Evolutionary conservation across 176 grass and related monocot genomes (phyloP), one percentile per base, ranked within the genome.

Genomic region (Oryza nivara): DNA sequence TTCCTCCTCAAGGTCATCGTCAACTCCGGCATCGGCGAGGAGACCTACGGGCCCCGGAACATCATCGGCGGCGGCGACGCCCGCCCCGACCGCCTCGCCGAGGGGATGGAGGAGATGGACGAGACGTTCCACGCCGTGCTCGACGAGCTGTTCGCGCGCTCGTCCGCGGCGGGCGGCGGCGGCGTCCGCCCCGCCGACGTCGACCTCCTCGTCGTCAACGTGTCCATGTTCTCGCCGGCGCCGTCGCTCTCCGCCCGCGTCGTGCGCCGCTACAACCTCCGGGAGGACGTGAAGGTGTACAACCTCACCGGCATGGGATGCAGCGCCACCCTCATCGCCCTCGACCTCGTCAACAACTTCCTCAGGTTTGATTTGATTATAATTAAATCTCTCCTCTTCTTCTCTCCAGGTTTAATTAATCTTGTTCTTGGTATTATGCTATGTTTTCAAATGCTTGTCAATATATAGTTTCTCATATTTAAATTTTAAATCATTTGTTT

Each of bases 1-100:
- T 97, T 97, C 88, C 90, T 97, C 54, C 95, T 97, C 48, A 97
- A 97, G 88, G 95, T 97, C 43, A 95, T 97, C 80, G 92, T 92
- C 68, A 94, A 83, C 92, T 97, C 95, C 9, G 95, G 95, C 66
- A 97, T 97, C 81, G 92, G 95, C 22, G 95, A 97, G 90, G 88
- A 90, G 41, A 97, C 92, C 26, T 97, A 97, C 87, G 95, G 95
- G 8, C 95, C 95, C 8, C 91, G 90, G 17, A 97, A 97, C 88
- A 97, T 97, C 66, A 92, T 97, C 74, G 86, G 65, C 5, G 95
- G 95, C 22, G 75, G 79, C 13, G 84, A 94, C 34, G 87, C 92
- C 2, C 80, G 70, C 2, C 92, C 90, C 9, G 74, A 92, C 81
- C 78, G 61, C 72, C 80, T 76, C n/a, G 64, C 48, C 2, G 95